phyloP scores from a whole-genome alignment of 2,329 filamentous ascomycete species.

The Pyricularia sp. region DNA sequence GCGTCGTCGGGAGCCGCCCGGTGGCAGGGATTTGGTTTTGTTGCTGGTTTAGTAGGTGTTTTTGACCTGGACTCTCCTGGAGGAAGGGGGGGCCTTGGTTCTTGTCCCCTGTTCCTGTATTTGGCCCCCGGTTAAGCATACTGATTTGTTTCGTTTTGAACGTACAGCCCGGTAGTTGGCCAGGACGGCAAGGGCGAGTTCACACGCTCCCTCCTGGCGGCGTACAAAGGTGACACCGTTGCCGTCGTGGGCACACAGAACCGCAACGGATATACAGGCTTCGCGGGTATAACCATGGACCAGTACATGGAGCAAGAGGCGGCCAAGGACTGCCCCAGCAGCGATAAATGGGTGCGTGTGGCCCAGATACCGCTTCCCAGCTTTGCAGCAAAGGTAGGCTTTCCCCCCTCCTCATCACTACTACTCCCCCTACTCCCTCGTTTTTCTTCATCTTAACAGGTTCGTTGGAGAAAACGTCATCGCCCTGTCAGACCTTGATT shows the following conservation, averaged over 20 bases:
- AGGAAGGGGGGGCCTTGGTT: too few relatives aligned
- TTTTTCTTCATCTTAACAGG: background rate
- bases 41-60: conserved; percentile 51
- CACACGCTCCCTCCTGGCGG: conserved; percentile 49
- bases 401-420: background rate
- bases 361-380: conserved; percentile 61
- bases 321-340: background rate
- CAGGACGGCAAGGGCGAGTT: conserved; percentile 51
- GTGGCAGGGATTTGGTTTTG: conserved; percentile 48
- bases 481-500: background rate
- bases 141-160: background rate
- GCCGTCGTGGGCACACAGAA: conserved; percentile 71
- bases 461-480: background rate
- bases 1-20: conserved; percentile 22
- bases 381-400: conserved; percentile 53
- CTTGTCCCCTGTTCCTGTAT: background rate
- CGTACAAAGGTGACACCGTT: conserved; percentile 54
- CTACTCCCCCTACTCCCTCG: background rate
- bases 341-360: conserved; percentile 41
- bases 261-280: conserved; percentile 63
- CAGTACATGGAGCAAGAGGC: conserved; percentile 51
- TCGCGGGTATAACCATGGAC: conserved; percentile 53
- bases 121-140: background rate
- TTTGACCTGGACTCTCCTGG: background rate
- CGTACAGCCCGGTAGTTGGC: conserved; percentile 1